These are phyloP conservation scores for Ceratocystis colombiana DNA, from an alignment of 2,329 filamentous ascomycete genomes.

Conservation along the genomic window DNA sequence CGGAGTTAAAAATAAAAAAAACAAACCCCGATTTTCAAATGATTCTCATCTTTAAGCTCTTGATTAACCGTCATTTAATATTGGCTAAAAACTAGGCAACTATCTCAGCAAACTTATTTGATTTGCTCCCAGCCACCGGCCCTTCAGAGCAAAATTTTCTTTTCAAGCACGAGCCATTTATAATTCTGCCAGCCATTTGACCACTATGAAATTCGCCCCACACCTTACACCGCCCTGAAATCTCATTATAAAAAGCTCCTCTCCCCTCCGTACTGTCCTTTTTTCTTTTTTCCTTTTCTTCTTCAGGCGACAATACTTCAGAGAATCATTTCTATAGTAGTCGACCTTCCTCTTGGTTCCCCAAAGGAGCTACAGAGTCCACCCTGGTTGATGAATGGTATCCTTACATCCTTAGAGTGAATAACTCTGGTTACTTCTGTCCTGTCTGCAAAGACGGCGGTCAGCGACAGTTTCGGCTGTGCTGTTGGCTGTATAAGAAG, in stretches of 20 bases:
- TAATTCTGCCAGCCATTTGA: not conserved
- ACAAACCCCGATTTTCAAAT: not conserved
- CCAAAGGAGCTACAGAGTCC: constrained; percentile 85
- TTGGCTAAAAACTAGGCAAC: not conserved
- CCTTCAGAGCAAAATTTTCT: not conserved
- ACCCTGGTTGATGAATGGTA: constrained; percentile 90
- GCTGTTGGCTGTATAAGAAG: constrained; percentile 60
- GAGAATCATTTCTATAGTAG: constrained; percentile 99
- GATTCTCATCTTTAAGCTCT: not conserved
- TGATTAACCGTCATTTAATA: not conserved
- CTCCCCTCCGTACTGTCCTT: not conserved
- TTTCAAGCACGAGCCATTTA: not conserved
- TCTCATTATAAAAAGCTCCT: constrained; percentile 18
- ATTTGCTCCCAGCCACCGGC: not conserved
- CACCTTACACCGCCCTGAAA: constrained; percentile 1
- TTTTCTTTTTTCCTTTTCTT: constrained; percentile 24
- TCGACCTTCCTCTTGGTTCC: constrained; percentile 83
- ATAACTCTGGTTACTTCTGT: constrained; percentile 52
- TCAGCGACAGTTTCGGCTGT: constrained; percentile 25
- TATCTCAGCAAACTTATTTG: not conserved
- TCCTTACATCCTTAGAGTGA: constrained; percentile 88
- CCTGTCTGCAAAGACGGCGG: constrained; percentile 54
- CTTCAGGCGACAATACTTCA: constrained; percentile 27
- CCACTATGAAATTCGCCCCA: not conserved
- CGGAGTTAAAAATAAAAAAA: not conserved